Percentiles rank a stretch among this genome's conserved stretches.
Evolutionary conservation across 2,329 filamentous ascomycete species (phyloP).

Genomic region (Nemania abortiva): DNA sequence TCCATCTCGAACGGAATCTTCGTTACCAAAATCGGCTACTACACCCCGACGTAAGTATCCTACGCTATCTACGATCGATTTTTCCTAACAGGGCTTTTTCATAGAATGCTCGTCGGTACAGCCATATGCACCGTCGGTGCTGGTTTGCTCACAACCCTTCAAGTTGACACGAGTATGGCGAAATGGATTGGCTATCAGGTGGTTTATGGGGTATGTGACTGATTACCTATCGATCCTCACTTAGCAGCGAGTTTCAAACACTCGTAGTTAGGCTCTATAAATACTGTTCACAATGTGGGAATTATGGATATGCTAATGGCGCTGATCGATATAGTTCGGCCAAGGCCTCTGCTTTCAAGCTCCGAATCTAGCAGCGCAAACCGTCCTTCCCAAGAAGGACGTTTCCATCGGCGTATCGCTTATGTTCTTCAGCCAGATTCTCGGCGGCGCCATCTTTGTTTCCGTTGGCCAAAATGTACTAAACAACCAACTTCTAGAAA

Average conservation of each 20-base stretch:
- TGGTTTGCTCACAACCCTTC: conserved; percentile 58
- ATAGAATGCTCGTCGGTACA: conserved; percentile 54
- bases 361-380: conserved; percentile 61
- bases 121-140: conserved; percentile 55
- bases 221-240: neutral
- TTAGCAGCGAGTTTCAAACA: neutral
- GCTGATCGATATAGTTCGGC: conserved; percentile 52
- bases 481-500: conserved; percentile 55
- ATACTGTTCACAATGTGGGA: neutral
- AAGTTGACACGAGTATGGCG: conserved; percentile 49
- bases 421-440: conserved; percentile 60
- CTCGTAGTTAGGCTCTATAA: neutral
- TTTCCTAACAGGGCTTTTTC: conserved; percentile 8
- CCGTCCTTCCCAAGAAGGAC: conserved; percentile 57
- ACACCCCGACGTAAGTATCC: conserved; percentile 54
- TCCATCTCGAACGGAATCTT: conserved; percentile 56
- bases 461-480: conserved; percentile 62
- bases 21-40: conserved; percentile 57
- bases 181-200: conserved; percentile 59
- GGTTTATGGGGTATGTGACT: conserved; percentile 47
- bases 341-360: conserved; percentile 59
- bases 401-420: conserved; percentile 58
- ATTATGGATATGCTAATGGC: conserved; percentile 17
- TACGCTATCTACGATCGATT: neutral
- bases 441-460: conserved; percentile 61